Base-by-base conservation (phyloP, 1,284 basidiomycete genomes). In the Peniophora sp. region DNA sequence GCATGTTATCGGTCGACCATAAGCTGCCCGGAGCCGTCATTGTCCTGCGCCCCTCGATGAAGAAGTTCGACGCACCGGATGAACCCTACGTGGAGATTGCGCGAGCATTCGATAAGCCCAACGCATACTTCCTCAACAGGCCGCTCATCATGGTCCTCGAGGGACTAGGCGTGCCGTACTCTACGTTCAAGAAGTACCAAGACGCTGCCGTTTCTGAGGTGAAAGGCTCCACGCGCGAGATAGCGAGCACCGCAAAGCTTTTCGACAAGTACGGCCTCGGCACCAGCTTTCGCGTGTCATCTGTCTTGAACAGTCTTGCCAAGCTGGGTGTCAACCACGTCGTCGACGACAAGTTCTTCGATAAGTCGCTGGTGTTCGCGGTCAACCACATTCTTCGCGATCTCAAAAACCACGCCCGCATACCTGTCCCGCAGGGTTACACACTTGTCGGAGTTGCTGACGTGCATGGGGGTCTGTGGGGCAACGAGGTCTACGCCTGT, bases 131-230 rank as follows among this genome's bases (percentile, higher is more conserved):
- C 56, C 69, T 87, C n/a, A 85, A 87, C 55, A 69, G 83, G 1
- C 83, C 83, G 0, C 65, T 88, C 17, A 83, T 88, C 57, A 83
- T 83, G 79, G 67, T 88, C n/a, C 64, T 87, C 3, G 84, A 75
- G 47, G 69, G 63, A 2, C 64, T 76, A 2, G 82, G 83, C 0
- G 70, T 86, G 19, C 66, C 67, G 0, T 74, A 72, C 51, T 59
- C 72, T 1, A 70, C 74, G 2, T 86, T 89, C 65, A 63, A 81
- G 53, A 51, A 59, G 1, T 71, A 80, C 41, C 85, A 87, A 60
- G 69, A 75, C 24, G 59, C 57, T 16, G 81, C 81, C 1, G 74
- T 87, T 2, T 48, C 58, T 22, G 68, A 77, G 36, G 74, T 75
- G 1, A 58, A 74, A 36, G 53, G 64, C 3, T 70, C 81, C 1